These are phyloP conservation scores for Ceratocystis ficicola DNA, from an alignment of 2,329 filamentous ascomycete genomes.

Conservation along the genomic window DNA sequence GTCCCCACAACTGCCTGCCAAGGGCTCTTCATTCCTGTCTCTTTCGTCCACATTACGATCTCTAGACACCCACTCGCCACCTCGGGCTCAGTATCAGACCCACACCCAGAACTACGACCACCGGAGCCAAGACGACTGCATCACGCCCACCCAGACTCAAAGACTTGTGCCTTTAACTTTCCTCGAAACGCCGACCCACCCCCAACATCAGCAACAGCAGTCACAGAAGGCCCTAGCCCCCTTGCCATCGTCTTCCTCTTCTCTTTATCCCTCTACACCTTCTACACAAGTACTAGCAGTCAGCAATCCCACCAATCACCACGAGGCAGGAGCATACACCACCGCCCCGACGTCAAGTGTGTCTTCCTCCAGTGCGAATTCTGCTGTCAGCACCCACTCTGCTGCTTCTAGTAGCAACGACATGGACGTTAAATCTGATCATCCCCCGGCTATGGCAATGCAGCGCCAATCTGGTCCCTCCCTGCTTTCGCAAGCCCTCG, in stretches of 20 bases:
- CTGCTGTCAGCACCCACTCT: neutral
- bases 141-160: neutral
- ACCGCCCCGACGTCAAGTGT: neutral
- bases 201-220: constrained; percentile 6
- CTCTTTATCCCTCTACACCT: constrained; percentile 4
- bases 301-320: constrained; percentile 10
- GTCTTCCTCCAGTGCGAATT: constrained; percentile 1
- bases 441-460: constrained; percentile 31
- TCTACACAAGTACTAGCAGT: neutral
- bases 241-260: neutral
- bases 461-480: constrained; percentile 41
- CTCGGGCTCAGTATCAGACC: neutral
- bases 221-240: neutral
- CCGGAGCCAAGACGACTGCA: constrained; percentile 3
- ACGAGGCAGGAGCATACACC: neutral
- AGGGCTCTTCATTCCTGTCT: constrained; percentile 11
- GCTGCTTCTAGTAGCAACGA: neutral
- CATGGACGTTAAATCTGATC: constrained; percentile 32
- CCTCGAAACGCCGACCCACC: neutral
- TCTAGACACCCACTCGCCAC: constrained; percentile 7
- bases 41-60: constrained; percentile 17
- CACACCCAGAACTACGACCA: neutral
- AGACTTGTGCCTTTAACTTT: neutral
- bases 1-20: constrained; percentile 11
- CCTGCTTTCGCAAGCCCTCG: constrained; percentile 45